Evolutionary conservation across 805 yeast species (phyloP), one percentile per base, ranked within the genome.

Genomic region (Lipomyces sp.): DNA sequence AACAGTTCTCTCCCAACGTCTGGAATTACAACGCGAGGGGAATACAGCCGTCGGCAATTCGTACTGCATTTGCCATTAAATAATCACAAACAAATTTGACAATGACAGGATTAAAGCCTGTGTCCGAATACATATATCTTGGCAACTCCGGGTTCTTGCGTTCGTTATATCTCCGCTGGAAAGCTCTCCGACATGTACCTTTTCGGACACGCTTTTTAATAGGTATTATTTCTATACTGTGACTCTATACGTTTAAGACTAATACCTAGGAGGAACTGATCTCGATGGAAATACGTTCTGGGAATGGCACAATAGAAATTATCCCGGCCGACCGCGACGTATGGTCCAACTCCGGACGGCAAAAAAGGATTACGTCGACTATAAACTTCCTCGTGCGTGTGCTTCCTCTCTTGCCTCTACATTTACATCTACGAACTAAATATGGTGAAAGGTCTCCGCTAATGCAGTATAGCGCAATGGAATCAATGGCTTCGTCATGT

Each of bases 281-380:
- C 80, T 91, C n/a, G 86, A 86, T 51, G 96, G 95, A 2, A 90
- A 90, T 75, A 86, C 94, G 1, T 90, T 88, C 78, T 90, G 96
- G 96, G 97, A 90, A 75, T 87, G 88, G 76, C 81, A 82, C 60
- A 79, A 84, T 33, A 86, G 85, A 66, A 82, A 83, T 72, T 74
- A 75, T 61, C 80, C 85, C 71, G 79, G 77, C 33, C 76, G 87
- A 65, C 80, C 87, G 65, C 79, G 96, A 59, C 77, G 96, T 56
- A 85, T 88, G 62, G 82, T 87, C 63, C 86, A 87, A 64, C 90
- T 91, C 11, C 75, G 77, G 53, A 76, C 78, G 50, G 80, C 81
- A 55, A 80, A 81, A 63, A 75, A 80, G 3, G 84, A 83, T 73
- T 81, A 84, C 56, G 85, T 83, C 5, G 89, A 87, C 68, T 87